Conservation (phyloP, 2,329 filamentous ascomycete genomes). For the Alternaria brassicae region DNA sequence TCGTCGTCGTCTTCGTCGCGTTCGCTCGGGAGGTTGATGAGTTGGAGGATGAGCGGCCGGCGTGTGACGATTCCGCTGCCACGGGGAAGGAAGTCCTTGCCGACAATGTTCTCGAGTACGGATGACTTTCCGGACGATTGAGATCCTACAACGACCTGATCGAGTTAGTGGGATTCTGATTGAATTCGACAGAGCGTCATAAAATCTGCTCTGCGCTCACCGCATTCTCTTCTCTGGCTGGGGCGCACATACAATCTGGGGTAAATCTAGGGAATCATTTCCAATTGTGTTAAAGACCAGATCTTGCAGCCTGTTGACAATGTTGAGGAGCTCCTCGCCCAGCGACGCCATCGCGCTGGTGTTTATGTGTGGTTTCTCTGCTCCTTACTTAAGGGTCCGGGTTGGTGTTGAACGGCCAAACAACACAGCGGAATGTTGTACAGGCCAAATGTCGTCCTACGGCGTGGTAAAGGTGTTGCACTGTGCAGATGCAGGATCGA, state of each 20-base stretch:
- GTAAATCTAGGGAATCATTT: slow-evolving; percentile 95
- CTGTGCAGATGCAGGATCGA: slow-evolving; percentile 16
- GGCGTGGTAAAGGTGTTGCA: slow-evolving; percentile 10
- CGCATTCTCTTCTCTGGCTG: slow-evolving; percentile 18
- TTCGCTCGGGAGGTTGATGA: slow-evolving; percentile 90
- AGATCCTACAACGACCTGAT: slow-evolving; percentile 95
- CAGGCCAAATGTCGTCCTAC: slow-evolving; percentile 10
- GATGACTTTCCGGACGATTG: slow-evolving; percentile 99
- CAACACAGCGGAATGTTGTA: slow-evolving; percentile 23
- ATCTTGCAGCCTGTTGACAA: slow-evolving; percentile 98
- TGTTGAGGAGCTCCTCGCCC: slow-evolving; percentile 91
- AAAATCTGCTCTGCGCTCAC: slow-evolving; percentile 21
- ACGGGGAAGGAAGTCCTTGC: slow-evolving; percentile 93
- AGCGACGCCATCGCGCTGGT: slow-evolving; percentile 78
- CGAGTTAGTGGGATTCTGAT: slow-evolving; percentile 21
- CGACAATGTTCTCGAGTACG: slow-evolving; percentile 98
- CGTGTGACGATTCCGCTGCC: slow-evolving; percentile 97
- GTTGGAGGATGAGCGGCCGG: slow-evolving; percentile 91
- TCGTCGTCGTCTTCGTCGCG: slow-evolving; percentile 72
- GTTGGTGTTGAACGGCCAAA: slow-evolving; percentile 36
- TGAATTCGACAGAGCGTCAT: slow-evolving; percentile 1
- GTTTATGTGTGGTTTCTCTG: slow-evolving; percentile 23
- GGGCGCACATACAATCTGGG: slow-evolving; percentile 89
- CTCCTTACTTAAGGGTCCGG: slow-evolving; percentile 33
- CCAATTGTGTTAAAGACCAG: slow-evolving; percentile 99